phyloP scores from a whole-genome alignment of 208 protist genomes.

The Zelonia costaricensis region DNA sequence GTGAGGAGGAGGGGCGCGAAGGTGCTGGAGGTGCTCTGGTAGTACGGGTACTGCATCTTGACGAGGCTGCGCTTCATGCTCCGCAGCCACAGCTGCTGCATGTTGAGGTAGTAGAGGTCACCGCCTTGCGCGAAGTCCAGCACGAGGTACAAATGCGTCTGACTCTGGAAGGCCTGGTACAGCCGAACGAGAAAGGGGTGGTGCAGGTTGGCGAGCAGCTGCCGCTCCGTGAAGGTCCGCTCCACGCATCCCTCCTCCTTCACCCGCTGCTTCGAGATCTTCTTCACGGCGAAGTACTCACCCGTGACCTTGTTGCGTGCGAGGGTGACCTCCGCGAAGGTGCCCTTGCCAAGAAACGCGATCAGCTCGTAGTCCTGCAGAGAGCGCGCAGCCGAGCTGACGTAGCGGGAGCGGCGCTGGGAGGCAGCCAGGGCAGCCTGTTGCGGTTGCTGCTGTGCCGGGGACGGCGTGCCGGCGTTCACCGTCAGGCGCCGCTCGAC shows the following conservation, averaged over 20 bases:
- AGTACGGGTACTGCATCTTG: slow-evolving; percentile 59
- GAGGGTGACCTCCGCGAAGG: slow-evolving; percentile 88
- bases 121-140: slow-evolving; percentile 87
- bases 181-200: slow-evolving; percentile 86
- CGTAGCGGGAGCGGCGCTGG: slow-evolving; percentile 6
- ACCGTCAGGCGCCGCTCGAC: too few species aligned
- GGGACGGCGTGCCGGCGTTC: too few species aligned
- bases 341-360: slow-evolving; percentile 80
- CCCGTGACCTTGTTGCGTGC: slow-evolving; percentile 64
- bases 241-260: slow-evolving; percentile 76
- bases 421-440: slow-evolving; percentile 1
- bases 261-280: slow-evolving; percentile 86
- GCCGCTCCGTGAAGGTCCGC: slow-evolving; percentile 86
- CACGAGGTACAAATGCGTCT: slow-evolving; percentile 81
- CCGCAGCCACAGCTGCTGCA: slow-evolving; percentile 65
- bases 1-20: slow-evolving; percentile 1
- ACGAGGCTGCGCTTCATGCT: slow-evolving; percentile 53
- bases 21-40: slow-evolving; percentile 31
- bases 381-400: slow-evolving; percentile 74
- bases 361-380: slow-evolving; percentile 87
- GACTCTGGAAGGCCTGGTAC: slow-evolving; percentile 84
- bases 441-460: not conserved
- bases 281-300: slow-evolving; percentile 85
- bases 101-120: slow-evolving; percentile 77
- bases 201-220: slow-evolving; percentile 70